Evolutionary conservation across 805 yeast genomes (phyloP).

Genomic region (Isabelozyma rhagii): DNA sequence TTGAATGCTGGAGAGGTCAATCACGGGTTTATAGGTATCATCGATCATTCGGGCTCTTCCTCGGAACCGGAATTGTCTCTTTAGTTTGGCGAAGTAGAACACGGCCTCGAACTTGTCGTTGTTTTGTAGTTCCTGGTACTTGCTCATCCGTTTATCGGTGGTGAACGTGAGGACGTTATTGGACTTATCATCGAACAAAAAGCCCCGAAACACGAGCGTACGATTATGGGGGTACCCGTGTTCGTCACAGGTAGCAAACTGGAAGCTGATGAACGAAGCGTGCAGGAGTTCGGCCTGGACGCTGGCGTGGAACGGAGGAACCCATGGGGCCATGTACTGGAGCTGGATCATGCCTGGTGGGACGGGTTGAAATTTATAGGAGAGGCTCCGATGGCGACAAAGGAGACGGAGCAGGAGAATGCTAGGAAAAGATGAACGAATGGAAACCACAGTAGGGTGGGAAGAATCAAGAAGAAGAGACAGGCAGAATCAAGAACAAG

Average conservation of each 20-base stretch:
- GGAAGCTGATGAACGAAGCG: slow-evolving; percentile 57
- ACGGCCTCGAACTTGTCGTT: slow-evolving; percentile 71
- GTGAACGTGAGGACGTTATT: slow-evolving; percentile 67
- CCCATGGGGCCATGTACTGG: slow-evolving; percentile 67
- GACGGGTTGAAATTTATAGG: too few relatives aligned
- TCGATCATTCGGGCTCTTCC: slow-evolving; percentile 57
- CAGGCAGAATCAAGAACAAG: too few relatives aligned
- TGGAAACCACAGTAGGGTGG: too few relatives aligned
- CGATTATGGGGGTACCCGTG: slow-evolving; percentile 59
- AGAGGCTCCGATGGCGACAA: too few relatives aligned
- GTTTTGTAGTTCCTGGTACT: slow-evolving; percentile 48
- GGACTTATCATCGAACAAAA: slow-evolving; percentile 64
- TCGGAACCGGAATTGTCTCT: slow-evolving; percentile 69
- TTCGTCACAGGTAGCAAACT: slow-evolving; percentile 63
- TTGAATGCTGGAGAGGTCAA: slow-evolving; percentile 29
- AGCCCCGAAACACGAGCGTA: slow-evolving; percentile 72
- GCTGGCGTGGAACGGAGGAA: slow-evolving; percentile 58
- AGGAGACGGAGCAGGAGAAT: too few relatives aligned
- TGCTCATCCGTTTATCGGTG: slow-evolving; percentile 69
- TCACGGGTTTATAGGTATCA: slow-evolving; percentile 24
- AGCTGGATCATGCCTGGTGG: slow-evolving; percentile 19
- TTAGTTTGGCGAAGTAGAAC: slow-evolving; percentile 60
- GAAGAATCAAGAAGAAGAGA: too few relatives aligned
- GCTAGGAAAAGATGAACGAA: too few relatives aligned
- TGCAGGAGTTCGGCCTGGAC: slow-evolving; percentile 41